phyloP scores from a whole-genome alignment of 2,329 filamentous ascomycete species.

The Hymenoscyphus linearis region DNA sequence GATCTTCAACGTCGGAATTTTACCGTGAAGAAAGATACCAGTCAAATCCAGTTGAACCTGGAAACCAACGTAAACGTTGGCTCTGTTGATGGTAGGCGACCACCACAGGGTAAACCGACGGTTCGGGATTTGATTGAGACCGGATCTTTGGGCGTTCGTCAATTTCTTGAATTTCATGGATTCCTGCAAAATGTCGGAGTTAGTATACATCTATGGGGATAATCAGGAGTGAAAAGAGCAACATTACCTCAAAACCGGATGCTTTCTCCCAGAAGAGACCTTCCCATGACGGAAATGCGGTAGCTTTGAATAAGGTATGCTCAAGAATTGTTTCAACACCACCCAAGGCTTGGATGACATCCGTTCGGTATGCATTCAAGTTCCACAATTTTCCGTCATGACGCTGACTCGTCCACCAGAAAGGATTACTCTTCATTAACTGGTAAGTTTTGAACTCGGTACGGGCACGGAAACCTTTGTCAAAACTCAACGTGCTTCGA shows the following conservation, averaged over 20 bases:
- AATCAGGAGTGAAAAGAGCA: not conserved
- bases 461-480: constrained; percentile 93
- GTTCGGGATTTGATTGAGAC: constrained; percentile 97
- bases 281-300: constrained; percentile 95
- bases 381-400: constrained; percentile 99
- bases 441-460: constrained; percentile 99
- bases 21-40: constrained; percentile 97
- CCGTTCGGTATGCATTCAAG: constrained; percentile 88
- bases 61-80: constrained; percentile 88
- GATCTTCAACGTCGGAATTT: constrained; percentile 97
- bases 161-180: constrained; percentile 98
- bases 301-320: constrained; percentile 94
- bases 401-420: constrained; percentile 98
- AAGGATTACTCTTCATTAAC: constrained; percentile 97
- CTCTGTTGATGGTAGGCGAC: constrained; percentile 84
- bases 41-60: constrained; percentile 97
- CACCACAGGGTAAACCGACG: constrained; percentile 98
- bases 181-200: constrained; percentile 6
- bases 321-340: constrained; percentile 98
- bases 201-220: not conserved
- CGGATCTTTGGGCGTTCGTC: constrained; percentile 92
- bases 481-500: constrained; percentile 90
- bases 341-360: constrained; percentile 86
- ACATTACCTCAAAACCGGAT: constrained; percentile 21
- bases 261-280: constrained; percentile 85